These are phyloP conservation scores for Penicilliopsis zonata DNA, from an alignment of 495 filamentous ascomycete genomes.

Conservation along the genomic window DNA sequence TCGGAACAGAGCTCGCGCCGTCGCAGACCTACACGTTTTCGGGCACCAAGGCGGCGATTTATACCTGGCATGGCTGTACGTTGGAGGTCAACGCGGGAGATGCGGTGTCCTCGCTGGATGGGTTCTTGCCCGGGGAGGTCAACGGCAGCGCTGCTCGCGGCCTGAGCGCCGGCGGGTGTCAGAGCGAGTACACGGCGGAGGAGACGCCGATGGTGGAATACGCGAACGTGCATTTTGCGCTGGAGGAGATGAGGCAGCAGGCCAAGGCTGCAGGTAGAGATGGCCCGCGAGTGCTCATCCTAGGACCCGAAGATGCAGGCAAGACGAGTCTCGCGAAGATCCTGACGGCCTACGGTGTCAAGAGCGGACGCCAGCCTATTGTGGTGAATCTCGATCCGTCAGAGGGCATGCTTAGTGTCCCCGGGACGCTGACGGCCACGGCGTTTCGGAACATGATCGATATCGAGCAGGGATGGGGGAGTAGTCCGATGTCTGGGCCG, in stretches of 20 bases:
- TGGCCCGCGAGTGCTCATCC: slow-evolving; percentile 73
- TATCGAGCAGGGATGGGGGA: slow-evolving; percentile 84
- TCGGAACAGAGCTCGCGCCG: slow-evolving; percentile 85
- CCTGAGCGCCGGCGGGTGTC: slow-evolving; percentile 38
- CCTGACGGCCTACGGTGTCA: slow-evolving; percentile 70
- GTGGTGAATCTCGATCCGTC: slow-evolving; percentile 79
- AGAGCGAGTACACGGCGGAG: slow-evolving; percentile 66
- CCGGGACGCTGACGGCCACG: slow-evolving; percentile 74
- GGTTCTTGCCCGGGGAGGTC: slow-evolving; percentile 6
- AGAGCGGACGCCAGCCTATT: slow-evolving; percentile 62
- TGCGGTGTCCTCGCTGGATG: slow-evolving; percentile 27
- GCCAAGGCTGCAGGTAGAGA: slow-evolving; percentile 36
- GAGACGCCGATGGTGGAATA: slow-evolving; percentile 77
- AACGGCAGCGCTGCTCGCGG: slow-evolving; percentile 12
- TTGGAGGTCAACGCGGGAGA: slow-evolving; percentile 58
- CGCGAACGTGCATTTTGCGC: slow-evolving; percentile 76
- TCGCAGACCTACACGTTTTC: slow-evolving; percentile 72
- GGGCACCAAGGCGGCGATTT: slow-evolving; percentile 76
- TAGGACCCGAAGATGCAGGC: slow-evolving; percentile 69
- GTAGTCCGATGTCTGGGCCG: slow-evolving; percentile 79
- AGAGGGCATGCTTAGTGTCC: slow-evolving; percentile 76
- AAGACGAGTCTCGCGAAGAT: slow-evolving; percentile 79
- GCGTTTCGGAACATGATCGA: slow-evolving; percentile 79
- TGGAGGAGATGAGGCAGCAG: slow-evolving; percentile 53
- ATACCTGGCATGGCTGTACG: slow-evolving; percentile 80